These are phyloP conservation scores for Penicillium sp. DNA, from an alignment of 2,329 filamentous ascomycete species.

Conservation along the genomic window DNA sequence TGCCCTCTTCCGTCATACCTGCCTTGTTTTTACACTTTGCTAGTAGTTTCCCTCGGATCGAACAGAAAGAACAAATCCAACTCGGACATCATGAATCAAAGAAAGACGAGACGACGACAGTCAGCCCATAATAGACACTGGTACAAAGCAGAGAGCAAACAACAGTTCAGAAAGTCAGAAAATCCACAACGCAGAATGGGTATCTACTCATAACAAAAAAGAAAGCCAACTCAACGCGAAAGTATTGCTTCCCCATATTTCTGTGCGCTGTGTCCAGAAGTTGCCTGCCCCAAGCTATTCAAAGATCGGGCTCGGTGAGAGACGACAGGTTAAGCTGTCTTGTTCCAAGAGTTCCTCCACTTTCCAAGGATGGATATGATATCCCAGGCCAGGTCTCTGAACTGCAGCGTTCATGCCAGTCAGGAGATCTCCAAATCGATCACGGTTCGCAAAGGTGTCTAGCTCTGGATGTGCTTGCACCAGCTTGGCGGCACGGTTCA, in stretches of 20 bases:
- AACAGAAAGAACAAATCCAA: not conserved
- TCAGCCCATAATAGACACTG: not conserved
- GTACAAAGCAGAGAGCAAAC: not conserved
- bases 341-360: not conserved
- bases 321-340: conserved; percentile 2
- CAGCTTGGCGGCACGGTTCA: conserved; percentile 21
- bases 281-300: conserved; percentile 13
- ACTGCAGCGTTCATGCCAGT: conserved; percentile 18
- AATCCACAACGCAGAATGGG: not conserved
- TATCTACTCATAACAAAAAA: conserved; percentile 7
- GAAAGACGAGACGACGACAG: not conserved
- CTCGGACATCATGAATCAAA: not conserved
- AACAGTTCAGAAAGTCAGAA: not conserved
- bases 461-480: conserved; percentile 23
- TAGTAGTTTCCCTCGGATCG: not conserved
- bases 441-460: conserved; percentile 26
- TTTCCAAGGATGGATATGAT: conserved; percentile 15
- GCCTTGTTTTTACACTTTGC: not conserved
- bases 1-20: not conserved
- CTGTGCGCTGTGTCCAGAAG: not conserved
- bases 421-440: conserved; percentile 23
- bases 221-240: conserved; percentile 1
- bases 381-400: conserved; percentile 3
- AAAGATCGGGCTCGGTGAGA: conserved; percentile 18
- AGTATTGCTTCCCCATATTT: not conserved